These are phyloP conservation scores for Chrysoporthe austroafricana DNA, from an alignment of 2,329 filamentous ascomycete species.

Conservation along the genomic window DNA sequence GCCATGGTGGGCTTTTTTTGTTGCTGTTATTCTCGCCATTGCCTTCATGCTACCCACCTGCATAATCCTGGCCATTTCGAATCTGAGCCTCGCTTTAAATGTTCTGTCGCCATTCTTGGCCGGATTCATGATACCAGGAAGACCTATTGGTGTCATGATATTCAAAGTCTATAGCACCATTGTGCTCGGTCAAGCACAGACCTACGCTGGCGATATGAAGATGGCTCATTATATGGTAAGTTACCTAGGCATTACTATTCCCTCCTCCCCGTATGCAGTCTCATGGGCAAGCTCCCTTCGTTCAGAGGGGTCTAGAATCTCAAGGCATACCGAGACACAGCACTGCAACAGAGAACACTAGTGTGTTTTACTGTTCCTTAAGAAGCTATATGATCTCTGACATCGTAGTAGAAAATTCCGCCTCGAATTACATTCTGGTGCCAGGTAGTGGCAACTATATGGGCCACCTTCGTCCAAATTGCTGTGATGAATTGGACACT, in stretches of 20 bases:
- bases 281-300: too few relatives aligned
- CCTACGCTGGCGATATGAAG: conserved; percentile 42
- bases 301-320: too few relatives aligned
- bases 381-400: background rate
- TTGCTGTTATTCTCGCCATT: conserved; percentile 50
- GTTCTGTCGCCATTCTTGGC: conserved; percentile 59
- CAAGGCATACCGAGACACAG: too few relatives aligned
- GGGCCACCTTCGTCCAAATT: conserved; percentile 50
- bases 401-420: conserved; percentile 37
- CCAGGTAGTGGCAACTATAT: conserved; percentile 48
- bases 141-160: conserved; percentile 58
- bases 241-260: background rate
- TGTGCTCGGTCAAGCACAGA: conserved; percentile 42
- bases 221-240: conserved; percentile 41
- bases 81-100: conserved; percentile 55
- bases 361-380: background rate
- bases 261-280: too few relatives aligned
- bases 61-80: conserved; percentile 55
- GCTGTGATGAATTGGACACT: conserved; percentile 50
- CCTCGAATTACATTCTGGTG: conserved; percentile 46
- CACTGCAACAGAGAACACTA: too few relatives aligned
- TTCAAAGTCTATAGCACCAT: conserved; percentile 56
- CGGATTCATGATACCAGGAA: conserved; percentile 63
- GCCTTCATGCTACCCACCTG: conserved; percentile 52
- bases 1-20: conserved; percentile 57